A percentile compares a stretch with the other conserved stretches of the same genome.
Conservation (phyloP, 1,284 basidiomycete species). For the Pyrrhoderma noxium region DNA sequence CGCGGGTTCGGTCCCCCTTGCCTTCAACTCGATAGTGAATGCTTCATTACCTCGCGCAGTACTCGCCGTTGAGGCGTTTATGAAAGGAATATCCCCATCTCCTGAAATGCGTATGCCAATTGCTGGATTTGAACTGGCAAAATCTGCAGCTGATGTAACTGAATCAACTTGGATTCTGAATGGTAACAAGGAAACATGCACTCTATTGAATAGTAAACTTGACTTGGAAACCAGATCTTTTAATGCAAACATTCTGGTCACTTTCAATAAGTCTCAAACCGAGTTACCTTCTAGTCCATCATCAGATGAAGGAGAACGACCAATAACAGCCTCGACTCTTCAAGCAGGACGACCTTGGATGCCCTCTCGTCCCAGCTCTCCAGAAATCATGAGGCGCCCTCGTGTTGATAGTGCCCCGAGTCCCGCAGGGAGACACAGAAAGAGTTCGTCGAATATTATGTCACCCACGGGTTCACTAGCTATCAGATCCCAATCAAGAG, state of each 20-base stretch:
- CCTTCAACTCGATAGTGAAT: constrained; percentile 87
- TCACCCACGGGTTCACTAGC: constrained; percentile 6
- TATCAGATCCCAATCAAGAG: constrained; percentile 28
- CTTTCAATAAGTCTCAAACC: neutral
- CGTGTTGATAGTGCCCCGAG: constrained; percentile 12
- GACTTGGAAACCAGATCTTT: constrained; percentile 6
- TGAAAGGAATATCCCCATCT: constrained; percentile 52
- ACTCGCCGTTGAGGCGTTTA: constrained; percentile 60
- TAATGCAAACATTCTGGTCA: constrained; percentile 8
- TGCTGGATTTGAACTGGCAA: constrained; percentile 33
- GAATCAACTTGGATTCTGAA: constrained; percentile 6
- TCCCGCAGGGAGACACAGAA: constrained; percentile 16
- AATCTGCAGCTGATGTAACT: neutral
- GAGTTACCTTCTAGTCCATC: neutral
- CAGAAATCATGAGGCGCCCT: constrained; percentile 2
- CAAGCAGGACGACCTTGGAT: constrained; percentile 14
- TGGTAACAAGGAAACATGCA: constrained; percentile 8
- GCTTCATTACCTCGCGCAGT: constrained; percentile 64
- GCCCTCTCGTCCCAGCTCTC: constrained; percentile 17
- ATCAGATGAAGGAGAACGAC: neutral
- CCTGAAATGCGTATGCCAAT: constrained; percentile 65
- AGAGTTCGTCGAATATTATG: constrained; percentile 18
- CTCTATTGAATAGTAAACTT: constrained; percentile 10
- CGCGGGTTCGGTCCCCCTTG: constrained; percentile 78
- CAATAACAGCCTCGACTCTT: constrained; percentile 16